These are phyloP conservation scores for Clohesyomyces aquaticus DNA, from an alignment of 495 filamentous ascomycete species.

Conservation along the genomic window DNA sequence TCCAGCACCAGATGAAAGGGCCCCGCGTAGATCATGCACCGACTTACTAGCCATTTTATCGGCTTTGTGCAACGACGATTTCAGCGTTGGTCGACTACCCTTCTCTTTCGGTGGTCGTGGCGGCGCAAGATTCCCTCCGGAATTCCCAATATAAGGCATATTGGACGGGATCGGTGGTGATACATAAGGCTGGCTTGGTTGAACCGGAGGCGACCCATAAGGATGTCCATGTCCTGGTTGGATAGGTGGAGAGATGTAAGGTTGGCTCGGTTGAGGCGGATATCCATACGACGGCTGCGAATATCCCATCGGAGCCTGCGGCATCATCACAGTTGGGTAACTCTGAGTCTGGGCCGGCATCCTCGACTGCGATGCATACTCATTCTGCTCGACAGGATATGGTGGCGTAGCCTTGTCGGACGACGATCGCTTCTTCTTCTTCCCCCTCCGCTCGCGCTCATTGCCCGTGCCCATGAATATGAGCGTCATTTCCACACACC, in stretches of 20 bases:
- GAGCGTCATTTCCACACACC: neutral
- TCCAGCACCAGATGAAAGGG: constrained; percentile 23
- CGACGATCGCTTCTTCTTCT: constrained; percentile 23
- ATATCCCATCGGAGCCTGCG: constrained; percentile 1
- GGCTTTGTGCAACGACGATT: constrained; percentile 22
- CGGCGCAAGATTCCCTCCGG: constrained; percentile 18
- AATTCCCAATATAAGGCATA: constrained; percentile 8
- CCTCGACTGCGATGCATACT: constrained; percentile 3
- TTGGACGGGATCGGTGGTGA: neutral
- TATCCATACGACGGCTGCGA: constrained; percentile 8
- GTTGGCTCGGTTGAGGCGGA: neutral
- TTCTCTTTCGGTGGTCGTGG: constrained; percentile 13
- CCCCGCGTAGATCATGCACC: constrained; percentile 8
- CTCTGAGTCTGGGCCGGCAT: constrained; percentile 3
- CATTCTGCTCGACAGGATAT: constrained; percentile 2
- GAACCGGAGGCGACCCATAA: neutral
- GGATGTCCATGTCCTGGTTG: too few species aligned
- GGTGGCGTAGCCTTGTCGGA: constrained; percentile 11
- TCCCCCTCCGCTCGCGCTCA: constrained; percentile 1
- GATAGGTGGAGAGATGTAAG: neutral
- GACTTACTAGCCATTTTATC: constrained; percentile 21
- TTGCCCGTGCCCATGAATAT: neutral
- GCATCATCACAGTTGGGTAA: constrained; percentile 4
- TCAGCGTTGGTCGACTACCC: constrained; percentile 22
- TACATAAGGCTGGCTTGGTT: neutral